Base-by-base conservation (phyloP, 768 basidiomycete genomes). In the Hypholoma sublateritium region DNA sequence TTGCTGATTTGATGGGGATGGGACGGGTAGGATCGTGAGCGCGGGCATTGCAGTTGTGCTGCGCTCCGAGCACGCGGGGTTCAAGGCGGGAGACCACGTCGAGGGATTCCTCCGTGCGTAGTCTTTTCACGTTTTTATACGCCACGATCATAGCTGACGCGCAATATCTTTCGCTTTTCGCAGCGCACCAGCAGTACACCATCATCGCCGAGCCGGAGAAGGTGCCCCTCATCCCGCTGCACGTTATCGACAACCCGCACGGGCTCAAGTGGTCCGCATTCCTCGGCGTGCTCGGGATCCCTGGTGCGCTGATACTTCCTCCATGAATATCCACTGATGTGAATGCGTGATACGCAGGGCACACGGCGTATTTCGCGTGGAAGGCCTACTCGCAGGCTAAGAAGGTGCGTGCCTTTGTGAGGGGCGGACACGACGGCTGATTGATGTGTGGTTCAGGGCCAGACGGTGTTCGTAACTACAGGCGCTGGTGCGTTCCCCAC, bases 211-310 rank as follows among this genome's bases (percentile, higher is more conserved):
- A 47, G 8, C 22, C 43, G 8, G 12, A 44, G 4, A 19, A n/a
- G 11, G 45, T 36, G 8, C 59, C 62, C 19, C 55, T 64, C 42
- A 53, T 70, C 11, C 47, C 53, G 2, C 53, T 69, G 43, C 48
- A 44, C 2, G 56, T 76, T 7, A 56, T 82, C 46, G 58, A 77
- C 43, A 80, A 82, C 59, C 68, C 75, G 51, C 61, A 76, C 35
- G 70, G 74, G 3, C 64, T 84, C 5, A 80, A 82, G 0, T 83
- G 79, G 80, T 71, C 74, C 0, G 69, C 69, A 0, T 82, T 77
- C 62, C 62, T 83, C 17, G 82, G 85, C 12, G 76, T 78, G 1
- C 71, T 75, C 2, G 84, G 85, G 8, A 84, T 83, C 79, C 76
- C 82, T 69, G 75, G 79, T 79, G 67, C 54, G 76, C 28, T 32